A percentile compares a stretch with the other conserved stretches of the same genome.
phyloP scores from a whole-genome alignment of 2,329 filamentous ascomycete genomes.

The Metarhizium guizhouense region DNA sequence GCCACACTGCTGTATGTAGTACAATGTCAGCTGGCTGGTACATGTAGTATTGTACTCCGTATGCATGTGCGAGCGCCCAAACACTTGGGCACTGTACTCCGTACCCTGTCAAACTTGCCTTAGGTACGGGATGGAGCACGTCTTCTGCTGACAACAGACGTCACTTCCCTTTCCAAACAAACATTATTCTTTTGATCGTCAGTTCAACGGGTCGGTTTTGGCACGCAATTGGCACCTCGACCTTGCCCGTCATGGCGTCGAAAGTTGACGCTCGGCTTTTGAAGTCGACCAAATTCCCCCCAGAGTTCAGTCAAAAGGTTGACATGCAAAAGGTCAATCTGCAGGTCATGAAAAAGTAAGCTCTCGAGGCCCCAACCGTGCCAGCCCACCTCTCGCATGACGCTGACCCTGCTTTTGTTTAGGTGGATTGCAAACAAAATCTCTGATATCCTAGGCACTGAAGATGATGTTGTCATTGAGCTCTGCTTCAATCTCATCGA shows the following conservation, averaged over 20 bases:
- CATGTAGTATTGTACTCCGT: too few species aligned
- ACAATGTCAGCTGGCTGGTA: too few species aligned
- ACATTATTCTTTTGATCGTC: background rate
- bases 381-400: background rate
- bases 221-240: slow-evolving; percentile 1
- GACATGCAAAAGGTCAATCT: slow-evolving; percentile 97
- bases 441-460: slow-evolving; percentile 76
- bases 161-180: slow-evolving; percentile 2
- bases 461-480: slow-evolving; percentile 94
- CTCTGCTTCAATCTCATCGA: slow-evolving; percentile 66
- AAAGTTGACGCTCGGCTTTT: slow-evolving; percentile 84
- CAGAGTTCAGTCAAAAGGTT: slow-evolving; percentile 90
- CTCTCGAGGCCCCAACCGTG: background rate
- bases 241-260: slow-evolving; percentile 55
- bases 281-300: slow-evolving; percentile 85
- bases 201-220: background rate
- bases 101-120: too few species aligned
- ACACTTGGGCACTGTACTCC: too few species aligned
- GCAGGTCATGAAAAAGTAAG: slow-evolving; percentile 94
- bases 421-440: slow-evolving; percentile 94
- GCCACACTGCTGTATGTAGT: too few species aligned
- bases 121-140: too few species aligned
- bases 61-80: too few species aligned
- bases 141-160: background rate
- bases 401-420: slow-evolving; percentile 12